Evolutionary conservation across 2,329 filamentous ascomycete species (phyloP), one percentile per base, ranked within the genome.

Genomic region (Elsinoe necatrix): DNA sequence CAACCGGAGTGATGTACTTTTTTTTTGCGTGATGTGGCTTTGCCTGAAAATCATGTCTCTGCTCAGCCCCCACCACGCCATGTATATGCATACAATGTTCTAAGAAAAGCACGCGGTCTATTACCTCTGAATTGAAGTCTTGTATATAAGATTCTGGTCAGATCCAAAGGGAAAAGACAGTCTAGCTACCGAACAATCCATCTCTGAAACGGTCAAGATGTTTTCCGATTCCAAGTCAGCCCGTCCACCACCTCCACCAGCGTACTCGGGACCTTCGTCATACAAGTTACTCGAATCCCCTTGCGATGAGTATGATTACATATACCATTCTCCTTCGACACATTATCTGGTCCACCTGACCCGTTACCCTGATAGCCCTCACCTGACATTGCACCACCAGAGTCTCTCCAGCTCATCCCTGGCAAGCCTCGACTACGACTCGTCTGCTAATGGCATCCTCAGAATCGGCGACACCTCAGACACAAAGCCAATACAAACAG

Each of bases 301-400:
- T 7, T 8, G n/a, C 7, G 48, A 52, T 18, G 18, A 20, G 4
- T 52, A 39, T 23, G 48, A 52, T 20, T 29, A 35, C 31, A 39
- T 34, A 14, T 37, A 25, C 9, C 12, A 4, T 5, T 52, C 48
- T 8, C 2, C 25, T 14, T 20, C 16, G 18, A 39, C 29, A 2
- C n/a, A n/a, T 27, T 52, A 52, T 14, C 29, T 34, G 25, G 20
- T 52, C 18, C 48, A 52, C 18, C 31, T 52, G 11, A 52, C 48
- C 11, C 48, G 48, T 1, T 20, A 25, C 16, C 25, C 18, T 16
- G 31, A 21, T 20, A 39, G 31, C 14, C 48, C 48, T 21, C 48
- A 52, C 11, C 48, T 52, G 12, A 52, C 48, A 4, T 14, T 52
- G 16, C 48, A 52, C 20, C 48, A 18, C 9, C 16, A 27, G 4